Base-by-base conservation (phyloP, 2,329 filamentous ascomycete species). In the Ophiocordyceps robertsii region DNA sequence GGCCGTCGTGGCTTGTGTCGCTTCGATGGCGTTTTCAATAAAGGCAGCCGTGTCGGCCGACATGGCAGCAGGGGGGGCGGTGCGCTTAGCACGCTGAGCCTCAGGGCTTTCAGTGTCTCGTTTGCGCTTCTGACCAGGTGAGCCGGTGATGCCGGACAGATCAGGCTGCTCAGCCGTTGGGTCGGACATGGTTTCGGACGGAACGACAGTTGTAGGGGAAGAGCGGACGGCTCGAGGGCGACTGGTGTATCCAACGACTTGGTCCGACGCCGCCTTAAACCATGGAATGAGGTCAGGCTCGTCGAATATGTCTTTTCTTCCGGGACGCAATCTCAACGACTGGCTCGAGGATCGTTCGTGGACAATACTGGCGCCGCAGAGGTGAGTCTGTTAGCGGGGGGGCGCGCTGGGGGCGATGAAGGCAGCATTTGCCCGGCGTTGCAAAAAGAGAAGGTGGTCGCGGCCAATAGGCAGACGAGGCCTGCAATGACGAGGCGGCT, bases 81-180 rank as follows among this genome's bases (percentile, higher is more conserved):
- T 61, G 29, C 72, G 72, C 56, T 75, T 78, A 35, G 62, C 60
- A 17, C 72, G 68, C 36, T 69, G 63, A 5, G 65, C 57, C 41
- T 68, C 69, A 8, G 72, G 69, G 31, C 68, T 74, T 43, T 70
- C 70, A 19, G 60, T 58, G 43, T 67, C 64, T 42, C 73, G 71
- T 63, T 77, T 77, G 46, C 73, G 64, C 61, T 77, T 78, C 53
- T 70, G 66, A 14, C 61, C 60, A 11, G 72, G 70, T 43, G 67
- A 64, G 49, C 60, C 53, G 42, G 60, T 49, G 53, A 64, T 46
- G 50, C 60, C 57, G 37, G 64, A 61, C 42, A 72, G 62, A 44
- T 72, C 70, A 41, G 66, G 59, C 42, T 73, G 70, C 40, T 74
- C 69, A 27, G 62, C 43, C 30, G 68, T 58, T 30, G 65, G 52